Evolutionary conservation across 202 grass and related monocot genomes (phyloP), one percentile per base, ranked within the genome.

Genomic region (Eragrostis tef): DNA sequence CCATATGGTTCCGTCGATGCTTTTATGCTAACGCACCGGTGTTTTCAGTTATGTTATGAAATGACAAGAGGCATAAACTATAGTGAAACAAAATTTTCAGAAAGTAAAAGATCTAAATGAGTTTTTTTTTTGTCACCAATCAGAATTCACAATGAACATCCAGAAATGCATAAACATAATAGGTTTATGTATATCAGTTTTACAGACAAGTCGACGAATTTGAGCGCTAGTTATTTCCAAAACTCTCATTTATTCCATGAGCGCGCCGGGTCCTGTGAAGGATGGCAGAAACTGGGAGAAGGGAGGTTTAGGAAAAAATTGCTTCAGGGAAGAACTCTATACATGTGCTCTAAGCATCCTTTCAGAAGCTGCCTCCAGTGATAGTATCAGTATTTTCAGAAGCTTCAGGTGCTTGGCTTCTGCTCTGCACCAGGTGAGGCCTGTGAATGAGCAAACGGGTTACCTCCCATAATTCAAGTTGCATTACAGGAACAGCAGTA

Each of bases 351-450:
- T 68, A 85, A 84, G 48, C 84, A 67, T 90, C 45, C 67, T 67
- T 75, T 73, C 39, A 74, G 54, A 81, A 84, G 39, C 70, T 66
- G 71, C 70, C 56, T 81, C 73, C 81, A 26, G 17, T 46, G 11
- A 46, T 59, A 24, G 19, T 63, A 57, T 52, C 73, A 27, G 47
- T 73, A 69, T n/a, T 74, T 84, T 46, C 31, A 58, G 49, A 60
- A 60, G 45, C 54, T 82, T 93, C 81, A 99, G 77, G 52, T 89
- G 67, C 74, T 87, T 50, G 87, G 77, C 85, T 96, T 99, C 77
- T 99, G 96, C 64, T 99, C 96, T 59, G 67, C 71, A 86, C 83
- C 92, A 57, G 93, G 87, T 48, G 89, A 90, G 26, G 78, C 88
- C 93, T 99, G 89, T 77, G 67, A 64, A 36, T 50, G 22, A 71